Base-by-base conservation (phyloP, 2,329 filamentous ascomycete genomes). In the Venturia aucupariae region DNA sequence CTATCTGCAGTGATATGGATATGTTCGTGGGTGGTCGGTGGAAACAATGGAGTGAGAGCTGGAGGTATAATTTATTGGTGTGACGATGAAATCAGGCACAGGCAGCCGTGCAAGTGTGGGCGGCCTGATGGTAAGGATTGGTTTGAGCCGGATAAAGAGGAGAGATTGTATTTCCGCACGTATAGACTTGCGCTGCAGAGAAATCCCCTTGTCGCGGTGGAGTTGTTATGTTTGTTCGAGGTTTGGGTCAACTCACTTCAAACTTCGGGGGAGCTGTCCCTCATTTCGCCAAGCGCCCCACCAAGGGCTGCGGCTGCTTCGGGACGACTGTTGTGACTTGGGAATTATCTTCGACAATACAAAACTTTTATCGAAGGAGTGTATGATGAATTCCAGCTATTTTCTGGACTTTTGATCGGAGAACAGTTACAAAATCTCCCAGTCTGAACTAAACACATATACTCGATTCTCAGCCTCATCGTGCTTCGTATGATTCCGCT, bases 11-110 rank as follows among this genome's bases (percentile, higher is more conserved):
- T 41, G 15, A 39, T 42, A n/a, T 60, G 32, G 5, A 22, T 6
- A 22, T 41, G 38, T 41, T 44, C 11, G 55, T 22, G 17, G 3
- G 55, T 60, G 30, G 19, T 27, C n/a, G 32, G 38, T 41, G 24
- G 15, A 42, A 27, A 44, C 24, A 41, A 22, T 60, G 38, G 59
- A 60, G 59, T 42, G 59, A 60, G 35, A n/a, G n/a, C n/a, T n/a
- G n/a, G n/a, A 13, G 59, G 15, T 15, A 11, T 60, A 60, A n/a
- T 38, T 38, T 41, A 38, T 38, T n/a, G 17, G 22, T 22, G 55
- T 41, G 55, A 59, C 32, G 30, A 22, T 35, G 55, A 15, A 35
- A 35, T 35, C 59, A 41, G 22, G 59, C 59, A 46, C 30, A 48
- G 42, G 61, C 44, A 51, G 44, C 24, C 42, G 42, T 62, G 42